phyloP scores from a whole-genome alignment of 2,329 filamentous ascomycete genomes.

The Lasiodiplodia gonubiensis region DNA sequence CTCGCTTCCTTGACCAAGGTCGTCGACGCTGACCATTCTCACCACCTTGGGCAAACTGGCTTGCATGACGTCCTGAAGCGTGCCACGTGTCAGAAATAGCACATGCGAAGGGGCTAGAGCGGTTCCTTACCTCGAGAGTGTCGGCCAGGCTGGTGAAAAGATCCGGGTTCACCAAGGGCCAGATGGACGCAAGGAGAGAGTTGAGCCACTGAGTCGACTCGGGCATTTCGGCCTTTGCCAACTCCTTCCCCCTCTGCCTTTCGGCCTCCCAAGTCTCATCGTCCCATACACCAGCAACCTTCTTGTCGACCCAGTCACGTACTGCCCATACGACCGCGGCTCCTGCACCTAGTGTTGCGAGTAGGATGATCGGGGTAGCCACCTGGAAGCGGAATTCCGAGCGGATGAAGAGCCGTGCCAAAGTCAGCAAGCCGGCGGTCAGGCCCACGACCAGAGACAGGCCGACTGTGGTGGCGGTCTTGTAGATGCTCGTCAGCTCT shows the following conservation, averaged over 20 bases:
- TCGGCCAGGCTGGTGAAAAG: slow-evolving; percentile 72
- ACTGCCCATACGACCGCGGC: slow-evolving; percentile 53
- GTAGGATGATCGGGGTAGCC: slow-evolving; percentile 36
- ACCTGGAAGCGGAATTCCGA: slow-evolving; percentile 32
- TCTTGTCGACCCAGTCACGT: slow-evolving; percentile 66
- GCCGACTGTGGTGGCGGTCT: slow-evolving; percentile 50
- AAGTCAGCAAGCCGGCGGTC: slow-evolving; percentile 40
- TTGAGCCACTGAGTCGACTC: slow-evolving; percentile 77
- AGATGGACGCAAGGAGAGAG: slow-evolving; percentile 68
- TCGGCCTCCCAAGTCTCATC: slow-evolving; percentile 73
- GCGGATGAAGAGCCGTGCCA: slow-evolving; percentile 30
- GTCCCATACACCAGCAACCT: slow-evolving; percentile 67
- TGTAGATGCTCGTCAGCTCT: slow-evolving; percentile 54
- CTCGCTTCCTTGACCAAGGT: slow-evolving; percentile 77
- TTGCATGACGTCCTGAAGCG: slow-evolving; percentile 71
- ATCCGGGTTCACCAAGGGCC: slow-evolving; percentile 78
- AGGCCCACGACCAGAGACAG: slow-evolving; percentile 45
- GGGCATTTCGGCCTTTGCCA: slow-evolving; percentile 56
- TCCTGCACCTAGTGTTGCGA: slow-evolving; percentile 36
- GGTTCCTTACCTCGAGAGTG: slow-evolving; percentile 61
- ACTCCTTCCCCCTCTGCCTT: slow-evolving; percentile 58
- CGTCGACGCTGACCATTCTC: slow-evolving; percentile 76
- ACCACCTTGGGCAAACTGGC: slow-evolving; percentile 72
- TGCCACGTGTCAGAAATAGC: background rate
- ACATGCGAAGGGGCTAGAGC: background rate